These are phyloP conservation scores for Casaregolazyma lundiana DNA, from an alignment of 1,139 yeast species.

Conservation along the genomic window DNA sequence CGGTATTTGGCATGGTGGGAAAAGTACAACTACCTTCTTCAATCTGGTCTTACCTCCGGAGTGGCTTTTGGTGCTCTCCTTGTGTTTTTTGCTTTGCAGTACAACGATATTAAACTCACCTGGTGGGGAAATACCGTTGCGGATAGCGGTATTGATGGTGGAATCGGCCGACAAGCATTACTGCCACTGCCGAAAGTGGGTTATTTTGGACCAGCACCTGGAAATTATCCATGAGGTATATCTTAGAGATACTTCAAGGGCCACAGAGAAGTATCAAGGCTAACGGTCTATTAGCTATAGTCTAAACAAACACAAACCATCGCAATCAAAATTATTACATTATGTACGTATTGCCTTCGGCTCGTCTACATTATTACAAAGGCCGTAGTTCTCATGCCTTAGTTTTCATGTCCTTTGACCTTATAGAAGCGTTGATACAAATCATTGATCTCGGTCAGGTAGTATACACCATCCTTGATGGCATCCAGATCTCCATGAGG, in stretches of 20 bases:
- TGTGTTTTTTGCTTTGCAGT: slow-evolving; percentile 52
- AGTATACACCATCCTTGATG: slow-evolving; percentile 73
- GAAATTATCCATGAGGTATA: slow-evolving; percentile 26
- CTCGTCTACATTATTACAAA: background rate
- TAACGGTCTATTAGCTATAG: too few species aligned
- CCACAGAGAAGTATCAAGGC: background rate
- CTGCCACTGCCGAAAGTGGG: slow-evolving; percentile 17
- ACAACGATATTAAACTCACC: slow-evolving; percentile 32
- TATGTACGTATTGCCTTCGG: background rate
- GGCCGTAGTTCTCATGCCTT: too few species aligned
- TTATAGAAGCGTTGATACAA: slow-evolving; percentile 80
- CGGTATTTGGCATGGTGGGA: slow-evolving; percentile 55
- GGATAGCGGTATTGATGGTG: slow-evolving; percentile 45
- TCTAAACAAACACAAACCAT: background rate
- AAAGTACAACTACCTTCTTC: slow-evolving; percentile 55
- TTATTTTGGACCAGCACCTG: slow-evolving; percentile 27
- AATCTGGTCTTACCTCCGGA: slow-evolving; percentile 56
- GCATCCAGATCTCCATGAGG: slow-evolving; percentile 77
- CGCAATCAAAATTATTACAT: background rate
- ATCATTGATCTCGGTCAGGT: slow-evolving; percentile 80
- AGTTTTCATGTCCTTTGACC: slow-evolving; percentile 38
- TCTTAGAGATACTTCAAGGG: too few species aligned
- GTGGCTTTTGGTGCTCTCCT: slow-evolving; percentile 51
- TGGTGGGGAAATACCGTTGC: slow-evolving; percentile 61
- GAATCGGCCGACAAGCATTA: slow-evolving; percentile 23